Evolutionary conservation across 139 green algal species (phyloP), one percentile per base, ranked within the genome.

Genomic region (Chlorella sorokiniana): DNA sequence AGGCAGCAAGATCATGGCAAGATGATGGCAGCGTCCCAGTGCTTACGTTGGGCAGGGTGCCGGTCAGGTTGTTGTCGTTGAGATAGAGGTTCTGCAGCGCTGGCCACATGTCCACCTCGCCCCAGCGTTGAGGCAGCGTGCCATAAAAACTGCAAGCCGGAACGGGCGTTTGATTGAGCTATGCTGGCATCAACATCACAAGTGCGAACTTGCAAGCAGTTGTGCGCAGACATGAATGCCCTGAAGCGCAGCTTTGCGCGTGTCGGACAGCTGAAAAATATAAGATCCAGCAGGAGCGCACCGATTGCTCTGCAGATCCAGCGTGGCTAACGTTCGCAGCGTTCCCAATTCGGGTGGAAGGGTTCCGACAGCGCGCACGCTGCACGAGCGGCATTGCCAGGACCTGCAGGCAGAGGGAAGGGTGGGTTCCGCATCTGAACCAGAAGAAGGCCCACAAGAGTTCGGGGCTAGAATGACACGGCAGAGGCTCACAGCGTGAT

Each of bases 401-500:
- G 68, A 75, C 33, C 79, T 84, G 79, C 73, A 41, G 65, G 65
- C 1, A 1, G n/a, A n/a, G n/a, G n/a, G n/a, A n/a, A n/a, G n/a
- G n/a, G n/a, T n/a, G n/a, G n/a, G n/a, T n/a, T n/a, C n/a, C n/a
- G n/a, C n/a, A n/a, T n/a, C n/a, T n/a, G n/a, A 35, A 68, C 61
- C 23, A 35, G 25, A 33, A 10, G 25, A 35, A 8, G 25, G 20
- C 61, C 61, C 61, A 68, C 23, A 68, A n/a, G n/a, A n/a, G n/a
- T n/a, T n/a, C n/a, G n/a, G n/a, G n/a, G n/a, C n/a, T n/a, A n/a
- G n/a, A n/a, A n/a, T n/a, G n/a, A n/a, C n/a, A n/a, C n/a, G n/a
- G n/a, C n/a, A n/a, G n/a, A n/a, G n/a, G n/a, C 79, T 70, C 61
- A 84, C 81, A 85, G 37, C 4, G 68, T 81, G 29, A 79, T 33